A percentile compares a stretch with the other conserved stretches of the same genome.
These are phyloP conservation scores for Castanea sativa DNA, from an alignment of 306 rosid species.

Conservation along the genomic window DNA sequence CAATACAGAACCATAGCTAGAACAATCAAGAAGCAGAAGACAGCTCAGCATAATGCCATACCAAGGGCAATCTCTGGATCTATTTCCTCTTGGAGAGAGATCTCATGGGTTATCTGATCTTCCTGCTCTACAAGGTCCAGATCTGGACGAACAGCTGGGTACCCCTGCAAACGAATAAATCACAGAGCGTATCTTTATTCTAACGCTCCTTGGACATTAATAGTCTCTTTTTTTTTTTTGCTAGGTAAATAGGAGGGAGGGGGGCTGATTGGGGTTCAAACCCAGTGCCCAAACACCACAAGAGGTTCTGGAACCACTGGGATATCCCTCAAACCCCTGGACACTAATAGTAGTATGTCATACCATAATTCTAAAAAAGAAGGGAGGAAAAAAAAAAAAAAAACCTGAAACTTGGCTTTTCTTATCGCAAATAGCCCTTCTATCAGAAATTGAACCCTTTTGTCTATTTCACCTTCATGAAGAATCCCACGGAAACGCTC, in stretches of 20 bases:
- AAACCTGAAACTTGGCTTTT: constrained; percentile 91
- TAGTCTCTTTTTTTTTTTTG: no score
- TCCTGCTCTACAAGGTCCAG: constrained; percentile 59
- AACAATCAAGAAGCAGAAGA: constrained; percentile 13
- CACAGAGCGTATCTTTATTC: not conserved
- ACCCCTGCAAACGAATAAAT: constrained; percentile 38
- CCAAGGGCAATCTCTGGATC: constrained; percentile 52
- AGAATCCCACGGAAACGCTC: constrained; percentile 98
- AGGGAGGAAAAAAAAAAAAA: not conserved
- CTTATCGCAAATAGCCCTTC: constrained; percentile 90
- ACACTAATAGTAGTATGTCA: not conserved
- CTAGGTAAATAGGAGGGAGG: no score
- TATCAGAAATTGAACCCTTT: constrained; percentile 81
- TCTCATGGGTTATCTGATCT: constrained; percentile 61
- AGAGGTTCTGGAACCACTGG: no score
- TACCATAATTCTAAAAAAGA: not conserved
- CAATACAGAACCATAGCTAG: not conserved
- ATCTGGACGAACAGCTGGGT: constrained; percentile 64
- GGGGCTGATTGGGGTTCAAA: no score
- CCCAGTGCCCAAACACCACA: no score
- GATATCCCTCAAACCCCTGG: not conserved
- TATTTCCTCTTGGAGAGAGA: constrained; percentile 50
- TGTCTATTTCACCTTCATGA: constrained; percentile 96
- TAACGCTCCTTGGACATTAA: not conserved
- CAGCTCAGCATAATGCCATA: constrained; percentile 22